Evolutionary conservation across 768 basidiomycete genomes (phyloP).

Genomic region (Pleurotus ostreatus): DNA sequence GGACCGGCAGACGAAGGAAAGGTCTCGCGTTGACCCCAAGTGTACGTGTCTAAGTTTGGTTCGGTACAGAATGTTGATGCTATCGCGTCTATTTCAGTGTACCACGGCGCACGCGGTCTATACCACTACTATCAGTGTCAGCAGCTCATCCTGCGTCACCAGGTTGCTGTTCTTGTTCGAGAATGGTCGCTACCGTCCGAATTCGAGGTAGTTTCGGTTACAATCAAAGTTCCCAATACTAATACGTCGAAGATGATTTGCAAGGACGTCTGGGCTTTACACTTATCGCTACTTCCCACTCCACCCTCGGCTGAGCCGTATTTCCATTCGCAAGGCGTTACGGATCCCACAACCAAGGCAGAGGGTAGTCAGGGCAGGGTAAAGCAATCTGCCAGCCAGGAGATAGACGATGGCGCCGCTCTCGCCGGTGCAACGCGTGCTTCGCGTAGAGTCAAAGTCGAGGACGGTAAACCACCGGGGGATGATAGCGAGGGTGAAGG

Average conservation of each 20-base stretch:
- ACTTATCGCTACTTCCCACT: slow-evolving; percentile 58
- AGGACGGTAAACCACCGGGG: not conserved
- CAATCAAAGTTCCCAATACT: not conserved
- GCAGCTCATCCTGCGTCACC: slow-evolving; percentile 77
- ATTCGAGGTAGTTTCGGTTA: slow-evolving; percentile 58
- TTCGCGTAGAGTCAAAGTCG: slow-evolving; percentile 12
- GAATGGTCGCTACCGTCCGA: slow-evolving; percentile 75
- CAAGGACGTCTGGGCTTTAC: slow-evolving; percentile 76
- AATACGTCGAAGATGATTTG: slow-evolving; percentile 53
- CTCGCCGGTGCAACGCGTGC: not conserved
- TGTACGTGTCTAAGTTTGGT: slow-evolving; percentile 27
- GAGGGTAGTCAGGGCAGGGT: slow-evolving; percentile 2
- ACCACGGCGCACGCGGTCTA: slow-evolving; percentile 74
- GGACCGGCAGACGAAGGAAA: slow-evolving; percentile 43
- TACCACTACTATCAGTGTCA: slow-evolving; percentile 83
- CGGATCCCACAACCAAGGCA: slow-evolving; percentile 9
- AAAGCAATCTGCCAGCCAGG: not conserved
- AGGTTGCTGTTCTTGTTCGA: slow-evolving; percentile 54
- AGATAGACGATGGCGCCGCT: not conserved
- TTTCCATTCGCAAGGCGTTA: slow-evolving; percentile 34
- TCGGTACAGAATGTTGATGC: not conserved
- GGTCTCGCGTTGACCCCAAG: slow-evolving; percentile 55
- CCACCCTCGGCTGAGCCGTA: slow-evolving; percentile 63
- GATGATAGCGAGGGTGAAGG: slow-evolving; percentile 16
- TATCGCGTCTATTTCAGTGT: slow-evolving; percentile 46